These are phyloP conservation scores for Microcos paniculata DNA, from an alignment of 345 rosid species.

Conservation along the genomic window DNA sequence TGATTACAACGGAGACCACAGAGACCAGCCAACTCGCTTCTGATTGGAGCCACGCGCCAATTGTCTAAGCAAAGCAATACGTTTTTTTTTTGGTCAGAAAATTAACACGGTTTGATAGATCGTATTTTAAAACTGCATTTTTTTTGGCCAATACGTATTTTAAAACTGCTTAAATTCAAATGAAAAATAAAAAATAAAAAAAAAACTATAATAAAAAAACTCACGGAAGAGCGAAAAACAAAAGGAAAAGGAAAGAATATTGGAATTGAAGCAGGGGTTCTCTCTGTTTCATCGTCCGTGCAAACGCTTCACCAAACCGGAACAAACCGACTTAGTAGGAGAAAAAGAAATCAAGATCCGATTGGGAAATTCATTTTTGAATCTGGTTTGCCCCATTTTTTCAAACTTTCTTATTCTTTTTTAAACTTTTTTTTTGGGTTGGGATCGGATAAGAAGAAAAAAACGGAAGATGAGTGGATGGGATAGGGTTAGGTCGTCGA, in stretches of 20 bases:
- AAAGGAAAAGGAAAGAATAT: neutral
- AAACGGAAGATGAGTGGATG: slow-evolving; percentile 56
- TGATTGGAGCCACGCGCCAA: neutral
- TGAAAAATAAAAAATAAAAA: neutral
- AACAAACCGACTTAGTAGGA: neutral
- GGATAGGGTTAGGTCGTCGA: slow-evolving; percentile 57
- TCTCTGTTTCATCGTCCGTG: slow-evolving; percentile 29
- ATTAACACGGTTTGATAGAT: slow-evolving; percentile 12
- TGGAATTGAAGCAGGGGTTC: slow-evolving; percentile 11
- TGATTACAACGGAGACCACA: neutral
- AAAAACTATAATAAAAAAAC: neutral
- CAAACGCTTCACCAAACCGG: slow-evolving; percentile 3
- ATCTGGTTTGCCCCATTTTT: neutral
- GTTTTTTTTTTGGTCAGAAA: too few relatives aligned
- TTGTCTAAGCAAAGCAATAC: neutral
- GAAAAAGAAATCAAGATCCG: neutral
- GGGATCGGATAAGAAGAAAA: neutral
- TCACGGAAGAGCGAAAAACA: neutral
- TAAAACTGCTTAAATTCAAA: neutral
- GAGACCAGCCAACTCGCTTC: neutral
- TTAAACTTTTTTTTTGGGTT: slow-evolving; percentile 19
- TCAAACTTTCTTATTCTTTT: neutral
- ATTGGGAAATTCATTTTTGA: neutral
- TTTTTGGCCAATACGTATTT: too few relatives aligned
- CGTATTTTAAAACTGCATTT: neutral